Evolutionary conservation across 441 rosid genomes (phyloP).

Genomic region (Erysimum pusillum): DNA sequence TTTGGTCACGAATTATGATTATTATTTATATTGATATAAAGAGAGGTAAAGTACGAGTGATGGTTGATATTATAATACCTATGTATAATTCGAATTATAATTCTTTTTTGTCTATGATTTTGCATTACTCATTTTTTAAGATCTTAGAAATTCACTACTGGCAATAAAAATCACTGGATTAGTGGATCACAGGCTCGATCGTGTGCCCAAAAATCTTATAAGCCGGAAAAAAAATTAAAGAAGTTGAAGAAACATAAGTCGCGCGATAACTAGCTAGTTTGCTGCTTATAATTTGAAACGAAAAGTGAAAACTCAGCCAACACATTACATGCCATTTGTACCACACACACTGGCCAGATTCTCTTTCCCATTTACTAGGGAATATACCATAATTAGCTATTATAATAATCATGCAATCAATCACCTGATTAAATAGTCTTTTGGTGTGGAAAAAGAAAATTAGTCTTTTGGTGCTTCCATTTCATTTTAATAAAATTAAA

Average conservation of each 20-base stretch:
- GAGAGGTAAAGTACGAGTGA: not conserved
- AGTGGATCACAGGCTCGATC: not conserved
- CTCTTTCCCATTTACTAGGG: conserved; percentile 33
- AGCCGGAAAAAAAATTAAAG: not conserved
- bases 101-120: not conserved
- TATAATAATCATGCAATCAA: conserved; percentile 20
- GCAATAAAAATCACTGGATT: not conserved
- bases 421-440: conserved; percentile 12
- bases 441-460: not conserved
- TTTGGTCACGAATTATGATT: not conserved
- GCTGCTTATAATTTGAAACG: conserved; percentile 8
- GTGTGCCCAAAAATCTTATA: not conserved
- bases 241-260: not conserved
- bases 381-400: conserved; percentile 33
- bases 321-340: conserved; percentile 25
- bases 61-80: not conserved
- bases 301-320: conserved; percentile 28
- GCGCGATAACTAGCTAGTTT: not conserved
- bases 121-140: not conserved
- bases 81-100: not conserved
- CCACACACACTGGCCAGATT: conserved; percentile 5
- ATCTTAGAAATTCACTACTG: not conserved
- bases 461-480: not conserved
- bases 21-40: not conserved
- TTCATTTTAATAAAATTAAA: not conserved